Evolutionary conservation across 805 yeast genomes (phyloP).

Genomic region (Saturnispora sanitii): DNA sequence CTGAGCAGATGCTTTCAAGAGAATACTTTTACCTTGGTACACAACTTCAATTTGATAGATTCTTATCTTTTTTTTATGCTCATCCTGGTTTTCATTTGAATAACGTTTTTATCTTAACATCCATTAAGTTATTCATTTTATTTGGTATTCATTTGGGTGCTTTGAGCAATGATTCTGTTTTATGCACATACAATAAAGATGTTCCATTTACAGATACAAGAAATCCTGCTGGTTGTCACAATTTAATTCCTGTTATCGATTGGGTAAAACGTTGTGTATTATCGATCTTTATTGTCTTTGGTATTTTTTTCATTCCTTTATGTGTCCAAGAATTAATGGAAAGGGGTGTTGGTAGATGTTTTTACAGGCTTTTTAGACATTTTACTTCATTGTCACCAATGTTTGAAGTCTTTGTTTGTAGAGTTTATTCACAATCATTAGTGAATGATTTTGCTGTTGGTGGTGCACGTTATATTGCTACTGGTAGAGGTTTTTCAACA

Average conservation of each 20-base stretch:
- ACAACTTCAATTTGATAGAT: slow-evolving; percentile 77
- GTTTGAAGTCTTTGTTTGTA: slow-evolving; percentile 93
- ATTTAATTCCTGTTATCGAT: slow-evolving; percentile 71
- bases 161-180: slow-evolving; percentile 57
- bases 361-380: slow-evolving; percentile 62
- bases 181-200: slow-evolving; percentile 57
- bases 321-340: slow-evolving; percentile 82
- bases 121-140: slow-evolving; percentile 77
- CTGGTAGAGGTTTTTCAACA: slow-evolving; percentile 92
- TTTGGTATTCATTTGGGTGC: slow-evolving; percentile 74
- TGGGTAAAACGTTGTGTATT: slow-evolving; percentile 87
- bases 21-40: slow-evolving; percentile 90
- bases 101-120: slow-evolving; percentile 75
- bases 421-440: slow-evolving; percentile 75
- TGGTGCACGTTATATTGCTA: slow-evolving; percentile 84
- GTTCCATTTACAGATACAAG: slow-evolving; percentile 66
- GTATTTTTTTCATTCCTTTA: slow-evolving; percentile 82
- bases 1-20: slow-evolving; percentile 86
- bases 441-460: slow-evolving; percentile 74
- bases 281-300: slow-evolving; percentile 86
- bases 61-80: slow-evolving; percentile 88
- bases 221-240: slow-evolving; percentile 76
- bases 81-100: slow-evolving; percentile 95
- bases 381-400: slow-evolving; percentile 76
- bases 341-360: slow-evolving; percentile 71